Conservation (phyloP, 2,329 filamentous ascomycete genomes). For the Fusarium sp. region DNA sequence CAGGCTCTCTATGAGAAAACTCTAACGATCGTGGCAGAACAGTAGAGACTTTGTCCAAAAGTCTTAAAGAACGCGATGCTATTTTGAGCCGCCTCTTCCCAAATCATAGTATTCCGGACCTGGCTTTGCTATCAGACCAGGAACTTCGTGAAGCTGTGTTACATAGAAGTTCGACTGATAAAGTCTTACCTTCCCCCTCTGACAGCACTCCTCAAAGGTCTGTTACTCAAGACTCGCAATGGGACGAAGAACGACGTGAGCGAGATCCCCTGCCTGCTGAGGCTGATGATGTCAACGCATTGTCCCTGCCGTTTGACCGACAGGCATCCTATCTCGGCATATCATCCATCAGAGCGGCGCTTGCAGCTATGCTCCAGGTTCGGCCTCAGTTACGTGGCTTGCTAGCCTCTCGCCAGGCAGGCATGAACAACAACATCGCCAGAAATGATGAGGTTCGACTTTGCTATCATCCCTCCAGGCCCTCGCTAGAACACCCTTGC, state of each 20-base stretch:
- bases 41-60: not conserved
- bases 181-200: not conserved
- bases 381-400: not conserved
- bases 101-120: not conserved
- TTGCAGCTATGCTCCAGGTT: constrained; percentile 5
- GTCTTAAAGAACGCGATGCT: not conserved
- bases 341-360: constrained; percentile 1
- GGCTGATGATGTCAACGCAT: constrained; percentile 7
- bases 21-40: not conserved
- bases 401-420: not conserved
- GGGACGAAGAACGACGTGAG: constrained; percentile 1
- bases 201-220: not conserved
- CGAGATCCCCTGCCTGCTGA: not conserved
- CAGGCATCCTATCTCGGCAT: constrained; percentile 6
- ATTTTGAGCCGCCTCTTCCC: not conserved
- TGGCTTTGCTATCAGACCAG: not conserved
- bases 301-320: constrained; percentile 1
- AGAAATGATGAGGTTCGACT: not conserved
- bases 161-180: not conserved
- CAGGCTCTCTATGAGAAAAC: not conserved
- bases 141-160: not conserved
- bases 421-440: not conserved
- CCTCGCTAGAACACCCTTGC: not conserved
- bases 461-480: not conserved
- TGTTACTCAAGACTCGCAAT: not conserved